Evolutionary conservation across 2,329 filamentous ascomycete species (phyloP).

Genomic region (Trichophyton simii): DNA sequence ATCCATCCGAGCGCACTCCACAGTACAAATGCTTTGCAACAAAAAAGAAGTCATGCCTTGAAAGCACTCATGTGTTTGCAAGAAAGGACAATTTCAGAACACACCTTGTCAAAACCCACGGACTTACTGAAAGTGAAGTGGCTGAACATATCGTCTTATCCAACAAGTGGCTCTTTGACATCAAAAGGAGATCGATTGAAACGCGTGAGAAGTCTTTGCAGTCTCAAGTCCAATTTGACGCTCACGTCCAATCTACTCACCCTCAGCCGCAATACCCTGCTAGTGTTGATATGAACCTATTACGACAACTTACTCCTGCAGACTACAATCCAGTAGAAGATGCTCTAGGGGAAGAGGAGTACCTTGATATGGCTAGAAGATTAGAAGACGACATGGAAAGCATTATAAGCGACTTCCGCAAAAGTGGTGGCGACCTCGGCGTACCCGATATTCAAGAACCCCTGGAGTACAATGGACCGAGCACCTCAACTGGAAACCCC

Average conservation of each 20-base stretch:
- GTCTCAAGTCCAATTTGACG: too few relatives aligned
- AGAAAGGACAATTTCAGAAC: slow-evolving; percentile 76
- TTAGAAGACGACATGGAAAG: too few relatives aligned
- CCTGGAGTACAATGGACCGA: not conserved
- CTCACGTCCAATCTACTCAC: too few relatives aligned
- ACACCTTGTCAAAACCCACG: slow-evolving; percentile 44
- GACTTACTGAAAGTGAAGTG: not conserved
- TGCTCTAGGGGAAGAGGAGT: too few relatives aligned
- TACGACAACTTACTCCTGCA: too few relatives aligned
- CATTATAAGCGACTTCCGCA: too few relatives aligned
- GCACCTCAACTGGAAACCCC: not conserved
- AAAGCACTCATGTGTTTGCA: slow-evolving; percentile 59
- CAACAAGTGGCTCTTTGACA: not conserved
- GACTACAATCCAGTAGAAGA: too few relatives aligned
- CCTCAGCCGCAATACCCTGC: too few relatives aligned
- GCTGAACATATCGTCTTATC: not conserved
- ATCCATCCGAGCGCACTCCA: slow-evolving; percentile 34
- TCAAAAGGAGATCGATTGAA: not conserved
- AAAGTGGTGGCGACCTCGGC: too few relatives aligned
- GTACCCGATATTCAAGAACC: not conserved
- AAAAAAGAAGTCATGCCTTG: slow-evolving; percentile 40
- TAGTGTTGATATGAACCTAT: too few relatives aligned
- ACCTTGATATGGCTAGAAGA: too few relatives aligned
- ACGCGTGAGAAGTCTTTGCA: too few relatives aligned
- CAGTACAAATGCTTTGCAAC: slow-evolving; percentile 47